Percentiles rank a stretch among this genome's conserved stretches.
These are phyloP conservation scores for Aechmea fasciata DNA, from an alignment of 176 grass and related monocot genomes.

Conservation along the genomic window DNA sequence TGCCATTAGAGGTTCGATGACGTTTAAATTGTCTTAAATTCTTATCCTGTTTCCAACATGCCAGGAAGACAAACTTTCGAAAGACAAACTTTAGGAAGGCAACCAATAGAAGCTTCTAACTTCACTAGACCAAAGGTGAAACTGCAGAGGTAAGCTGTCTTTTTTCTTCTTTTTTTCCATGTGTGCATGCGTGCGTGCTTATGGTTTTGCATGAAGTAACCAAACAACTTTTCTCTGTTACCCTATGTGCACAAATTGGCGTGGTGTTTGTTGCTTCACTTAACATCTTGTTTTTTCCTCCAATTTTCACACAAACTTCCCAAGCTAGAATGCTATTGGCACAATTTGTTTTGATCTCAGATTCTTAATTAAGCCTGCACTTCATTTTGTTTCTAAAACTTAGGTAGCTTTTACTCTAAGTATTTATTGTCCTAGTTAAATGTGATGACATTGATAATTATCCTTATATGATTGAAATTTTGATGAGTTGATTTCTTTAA, in stretches of 20 bases:
- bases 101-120: constrained; percentile 23
- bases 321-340: too few relatives aligned
- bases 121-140: constrained; percentile 22
- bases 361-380: too few relatives aligned
- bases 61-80: constrained; percentile 42
- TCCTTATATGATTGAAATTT: neutral
- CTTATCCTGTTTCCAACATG: constrained; percentile 24
- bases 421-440: neutral
- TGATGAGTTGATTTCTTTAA: neutral
- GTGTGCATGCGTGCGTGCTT: too few relatives aligned
- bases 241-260: too few relatives aligned
- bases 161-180: neutral
- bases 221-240: too few relatives aligned
- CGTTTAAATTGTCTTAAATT: constrained; percentile 9
- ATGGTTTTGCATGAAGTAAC: too few relatives aligned
- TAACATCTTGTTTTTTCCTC: too few relatives aligned
- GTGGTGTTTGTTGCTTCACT: too few relatives aligned
- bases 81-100: constrained; percentile 15
- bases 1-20: constrained; percentile 3
- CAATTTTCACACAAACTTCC: too few relatives aligned
- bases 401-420: neutral
- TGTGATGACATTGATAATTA: too few relatives aligned
- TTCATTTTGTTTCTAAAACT: too few relatives aligned
- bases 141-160: constrained; percentile 45
- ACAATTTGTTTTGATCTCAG: too few relatives aligned